phyloP scores from a whole-genome alignment of 1,139 yeast species.

The Hyphopichia wangnamkhiaoensis region DNA sequence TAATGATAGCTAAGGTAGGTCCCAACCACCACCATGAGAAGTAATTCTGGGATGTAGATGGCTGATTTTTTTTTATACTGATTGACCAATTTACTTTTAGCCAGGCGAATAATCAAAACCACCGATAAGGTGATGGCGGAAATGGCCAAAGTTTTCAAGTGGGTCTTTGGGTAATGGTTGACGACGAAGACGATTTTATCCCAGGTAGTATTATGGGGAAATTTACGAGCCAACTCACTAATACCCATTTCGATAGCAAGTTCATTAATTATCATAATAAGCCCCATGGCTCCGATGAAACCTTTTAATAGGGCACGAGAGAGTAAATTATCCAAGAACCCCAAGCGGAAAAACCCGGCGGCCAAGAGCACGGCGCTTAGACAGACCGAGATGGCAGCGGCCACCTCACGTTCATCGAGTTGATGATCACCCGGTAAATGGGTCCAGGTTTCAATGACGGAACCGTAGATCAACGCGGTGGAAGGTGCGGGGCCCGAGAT shows the following conservation, averaged over 20 bases:
- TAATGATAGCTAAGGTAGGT: constrained; percentile 24
- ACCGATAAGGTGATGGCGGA: constrained; percentile 22
- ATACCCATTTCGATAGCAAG: constrained; percentile 32
- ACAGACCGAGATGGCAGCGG: constrained; percentile 26
- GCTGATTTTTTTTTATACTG: constrained; percentile 18
- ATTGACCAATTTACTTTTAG: constrained; percentile 19
- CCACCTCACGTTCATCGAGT: constrained; percentile 23
- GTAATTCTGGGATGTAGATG: constrained; percentile 33
- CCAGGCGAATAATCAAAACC: constrained; percentile 21
- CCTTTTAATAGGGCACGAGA: constrained; percentile 35
- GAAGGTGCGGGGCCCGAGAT: constrained; percentile 40
- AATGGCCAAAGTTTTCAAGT: constrained; percentile 21
- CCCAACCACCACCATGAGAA: constrained; percentile 32
- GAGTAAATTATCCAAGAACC: constrained; percentile 33
- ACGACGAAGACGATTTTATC: constrained; percentile 23
- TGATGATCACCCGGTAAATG: constrained; percentile 8
- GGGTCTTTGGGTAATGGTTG: constrained; percentile 16
- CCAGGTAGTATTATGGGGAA: constrained; percentile 25
- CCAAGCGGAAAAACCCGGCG: constrained; percentile 30
- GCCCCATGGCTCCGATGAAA: constrained; percentile 37
- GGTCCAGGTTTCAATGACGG: constrained; percentile 20
- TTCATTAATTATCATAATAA: constrained; percentile 35
- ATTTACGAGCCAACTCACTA: constrained; percentile 14
- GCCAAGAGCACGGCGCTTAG: constrained; percentile 28
- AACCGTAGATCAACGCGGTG: constrained; percentile 34